Conservation (phyloP, 73 alveolate species). For the Tetrahymena thermophila region DNA sequence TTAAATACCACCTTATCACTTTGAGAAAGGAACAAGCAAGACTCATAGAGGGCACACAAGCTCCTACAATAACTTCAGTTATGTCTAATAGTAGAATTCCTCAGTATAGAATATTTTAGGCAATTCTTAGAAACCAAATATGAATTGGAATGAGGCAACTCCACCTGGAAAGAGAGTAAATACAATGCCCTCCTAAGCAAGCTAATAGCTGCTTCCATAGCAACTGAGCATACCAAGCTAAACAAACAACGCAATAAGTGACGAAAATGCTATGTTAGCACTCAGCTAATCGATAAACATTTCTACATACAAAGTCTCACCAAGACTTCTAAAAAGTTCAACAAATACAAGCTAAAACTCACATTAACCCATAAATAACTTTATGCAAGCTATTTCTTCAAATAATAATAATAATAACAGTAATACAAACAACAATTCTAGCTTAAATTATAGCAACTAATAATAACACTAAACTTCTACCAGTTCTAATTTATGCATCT, state of each 20-base stretch:
- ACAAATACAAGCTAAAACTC: not conserved
- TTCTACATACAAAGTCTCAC: not conserved
- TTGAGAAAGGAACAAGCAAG: not conserved
- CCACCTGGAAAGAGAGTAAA: not conserved
- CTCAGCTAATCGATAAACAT: not conserved
- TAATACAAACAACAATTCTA: not conserved
- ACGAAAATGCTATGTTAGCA: not conserved
- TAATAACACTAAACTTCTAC: not conserved
- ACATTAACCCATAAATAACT: not conserved
- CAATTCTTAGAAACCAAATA: not conserved
- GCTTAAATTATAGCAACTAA: not conserved
- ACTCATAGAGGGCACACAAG: not conserved
- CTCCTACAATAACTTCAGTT: not conserved
- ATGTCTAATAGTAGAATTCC: not conserved
- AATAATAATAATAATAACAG: not conserved
- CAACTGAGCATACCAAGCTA: not conserved
- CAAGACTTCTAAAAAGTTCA: not conserved
- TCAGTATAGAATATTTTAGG: not conserved
- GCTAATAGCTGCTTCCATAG: not conserved
- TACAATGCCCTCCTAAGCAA: not conserved
- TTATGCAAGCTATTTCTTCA: not conserved
- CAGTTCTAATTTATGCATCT: not conserved
- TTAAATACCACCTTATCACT: not conserved
- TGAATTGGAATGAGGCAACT: not conserved
- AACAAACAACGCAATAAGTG: not conserved